Evolutionary conservation across 2,329 filamentous ascomycete species (phyloP), one percentile per base, ranked within the genome.

Genomic region (Endoconidiophora polonica): DNA sequence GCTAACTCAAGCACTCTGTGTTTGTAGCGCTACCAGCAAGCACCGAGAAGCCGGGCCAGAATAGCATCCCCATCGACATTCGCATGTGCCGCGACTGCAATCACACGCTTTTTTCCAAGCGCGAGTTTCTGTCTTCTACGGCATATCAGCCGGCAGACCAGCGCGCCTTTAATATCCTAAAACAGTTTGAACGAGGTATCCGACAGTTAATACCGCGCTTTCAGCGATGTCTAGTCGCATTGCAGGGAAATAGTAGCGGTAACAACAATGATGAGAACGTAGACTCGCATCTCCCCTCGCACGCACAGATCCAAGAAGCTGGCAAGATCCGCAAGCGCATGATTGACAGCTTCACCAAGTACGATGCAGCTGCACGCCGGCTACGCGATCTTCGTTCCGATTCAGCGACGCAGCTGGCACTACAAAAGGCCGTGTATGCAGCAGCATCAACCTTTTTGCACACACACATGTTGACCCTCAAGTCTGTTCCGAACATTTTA

Each of bases 11-110:
- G 54, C 7, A 16, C 33, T 37, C 33, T 40, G 7, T 40, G 5
- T 40, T 20, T 40, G 14, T 58, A 12, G 56, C 54, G 12, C 42
- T 50, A 16, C 38, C 29, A 61, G 65, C 62, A 59, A 33, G 26
- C 26, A 76, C 57, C 55, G 70, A 61, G 58, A 73, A 74, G 55
- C 58, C 59, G 0, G 54, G 59, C 5, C 56, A 57, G 22, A 58
- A 46, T 47, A 74, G 80, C 54, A 63, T 93, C 40, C 79, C 76
- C 49, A 66, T 96, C 41, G 86, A 94, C 59, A 70, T 98, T 14
- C 79, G 91, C 40, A 90, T 98, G 75, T 98, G 91, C 64, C 83
- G 82, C 58, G 86, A 93, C 51, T 98, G 91, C 68, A 86, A 71
- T 49, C 63, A 66, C 53, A 76, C 69, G 36, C 68, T 77, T 44